phyloP scores from a whole-genome alignment of 345 rosid species.

The Salix dunnii region DNA sequence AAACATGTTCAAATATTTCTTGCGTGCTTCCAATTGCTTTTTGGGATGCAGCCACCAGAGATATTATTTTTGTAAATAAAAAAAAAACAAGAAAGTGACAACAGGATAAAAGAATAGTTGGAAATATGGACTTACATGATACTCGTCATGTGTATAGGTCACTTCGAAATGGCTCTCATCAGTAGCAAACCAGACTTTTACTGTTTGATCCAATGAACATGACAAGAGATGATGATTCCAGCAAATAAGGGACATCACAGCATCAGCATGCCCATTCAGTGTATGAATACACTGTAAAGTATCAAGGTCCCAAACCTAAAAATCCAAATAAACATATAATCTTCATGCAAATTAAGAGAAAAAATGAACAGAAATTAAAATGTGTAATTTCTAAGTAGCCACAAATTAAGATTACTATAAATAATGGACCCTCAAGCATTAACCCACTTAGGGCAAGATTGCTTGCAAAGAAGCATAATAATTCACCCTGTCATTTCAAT shows the following conservation, averaged over 20 bases:
- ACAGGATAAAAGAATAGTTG: neutral
- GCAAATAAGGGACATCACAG: conserved; percentile 54
- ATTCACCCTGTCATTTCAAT: too few relatives aligned
- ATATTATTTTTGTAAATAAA: too few relatives aligned
- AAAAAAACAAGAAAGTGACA: too few relatives aligned
- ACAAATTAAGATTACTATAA: too few relatives aligned
- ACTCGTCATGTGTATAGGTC: conserved; percentile 1
- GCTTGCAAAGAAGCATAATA: too few relatives aligned
- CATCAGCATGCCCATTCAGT: conserved; percentile 41
- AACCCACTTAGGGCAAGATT: too few relatives aligned
- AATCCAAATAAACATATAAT: neutral
- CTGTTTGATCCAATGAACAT: conserved; percentile 53
- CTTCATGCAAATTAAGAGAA: neutral
- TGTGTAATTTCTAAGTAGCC: neutral
- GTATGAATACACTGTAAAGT: conserved; percentile 37
- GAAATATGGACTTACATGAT: conserved; percentile 3
- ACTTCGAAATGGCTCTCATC: conserved; percentile 22
- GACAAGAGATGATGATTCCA: conserved; percentile 55
- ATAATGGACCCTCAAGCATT: too few relatives aligned
- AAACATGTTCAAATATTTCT: too few relatives aligned
- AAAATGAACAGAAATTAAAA: neutral
- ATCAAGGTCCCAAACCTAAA: conserved; percentile 56
- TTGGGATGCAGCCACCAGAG: too few relatives aligned
- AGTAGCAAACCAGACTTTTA: conserved; percentile 49
- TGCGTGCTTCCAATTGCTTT: too few relatives aligned